phyloP scores from a whole-genome alignment of 495 filamentous ascomycete species.

The Aspergillus biplanus region DNA sequence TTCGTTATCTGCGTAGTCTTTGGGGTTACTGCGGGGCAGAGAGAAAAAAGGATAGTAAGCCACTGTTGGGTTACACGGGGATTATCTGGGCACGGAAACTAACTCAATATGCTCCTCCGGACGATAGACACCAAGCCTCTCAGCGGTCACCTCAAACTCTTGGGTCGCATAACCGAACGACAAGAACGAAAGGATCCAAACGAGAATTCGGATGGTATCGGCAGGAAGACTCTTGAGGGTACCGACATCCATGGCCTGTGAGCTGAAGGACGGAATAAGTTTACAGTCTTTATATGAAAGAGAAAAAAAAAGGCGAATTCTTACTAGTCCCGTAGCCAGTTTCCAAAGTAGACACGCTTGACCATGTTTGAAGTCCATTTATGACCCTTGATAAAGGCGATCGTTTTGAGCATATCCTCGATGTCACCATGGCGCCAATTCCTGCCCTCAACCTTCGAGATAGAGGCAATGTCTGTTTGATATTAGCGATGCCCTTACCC shows the following conservation, averaged over 20 bases:
- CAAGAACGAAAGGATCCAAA: conserved; percentile 91
- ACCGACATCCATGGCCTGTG: conserved; percentile 89
- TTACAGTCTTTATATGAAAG: neutral
- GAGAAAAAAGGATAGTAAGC: neutral
- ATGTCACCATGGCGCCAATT: conserved; percentile 99
- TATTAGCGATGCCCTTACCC: conserved; percentile 11
- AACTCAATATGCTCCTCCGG: conserved; percentile 92
- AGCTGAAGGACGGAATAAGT: conserved; percentile 48
- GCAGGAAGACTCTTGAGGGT: conserved; percentile 88
- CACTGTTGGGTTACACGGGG: neutral
- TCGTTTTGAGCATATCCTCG: conserved; percentile 88
- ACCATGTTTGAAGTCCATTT: conserved; percentile 95
- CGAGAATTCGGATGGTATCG: conserved; percentile 85
- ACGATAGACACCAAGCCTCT: conserved; percentile 87
- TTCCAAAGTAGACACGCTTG: conserved; percentile 89
- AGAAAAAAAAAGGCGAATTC: conserved; percentile 14
- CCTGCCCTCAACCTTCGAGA: conserved; percentile 88
- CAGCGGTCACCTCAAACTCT: conserved; percentile 94
- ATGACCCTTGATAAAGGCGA: conserved; percentile 85
- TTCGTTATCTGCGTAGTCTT: conserved; percentile 84
- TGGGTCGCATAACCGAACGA: conserved; percentile 95
- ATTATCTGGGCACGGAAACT: conserved; percentile 16
- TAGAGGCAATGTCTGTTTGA: conserved; percentile 75
- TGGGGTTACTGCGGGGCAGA: conserved; percentile 66
- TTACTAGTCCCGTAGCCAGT: conserved; percentile 54